These are phyloP conservation scores for Sorghum bicolor DNA, from an alignment of 176 grass and related monocot species.

Conservation along the genomic window DNA sequence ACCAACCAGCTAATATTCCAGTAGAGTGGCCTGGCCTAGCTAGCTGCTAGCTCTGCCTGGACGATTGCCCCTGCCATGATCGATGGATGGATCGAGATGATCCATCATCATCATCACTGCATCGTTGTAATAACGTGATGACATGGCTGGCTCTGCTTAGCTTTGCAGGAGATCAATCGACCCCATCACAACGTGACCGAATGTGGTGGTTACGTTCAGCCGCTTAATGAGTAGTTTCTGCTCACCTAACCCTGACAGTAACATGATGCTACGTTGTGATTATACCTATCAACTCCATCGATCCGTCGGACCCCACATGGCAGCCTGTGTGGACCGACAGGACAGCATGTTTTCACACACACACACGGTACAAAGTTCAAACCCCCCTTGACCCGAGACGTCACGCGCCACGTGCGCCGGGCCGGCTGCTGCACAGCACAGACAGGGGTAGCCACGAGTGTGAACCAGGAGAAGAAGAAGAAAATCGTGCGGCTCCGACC, in stretches of 20 bases:
- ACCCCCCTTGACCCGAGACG: not conserved
- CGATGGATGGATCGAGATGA: not conserved
- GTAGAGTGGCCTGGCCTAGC: not conserved
- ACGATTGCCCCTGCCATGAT: not conserved
- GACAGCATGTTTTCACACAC: not conserved
- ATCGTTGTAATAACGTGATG: not conserved
- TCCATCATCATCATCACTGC: slow-evolving; percentile 4
- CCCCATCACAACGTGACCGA: slow-evolving; percentile 6
- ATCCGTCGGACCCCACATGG: not conserved
- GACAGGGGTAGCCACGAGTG: no score
- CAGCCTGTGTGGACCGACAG: slow-evolving; percentile 20
- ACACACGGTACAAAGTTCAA: not conserved
- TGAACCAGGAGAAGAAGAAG: not conserved
- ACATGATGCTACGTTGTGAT: slow-evolving; percentile 2
- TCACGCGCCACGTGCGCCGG: slow-evolving; percentile 30
- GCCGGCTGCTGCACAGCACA: not conserved
- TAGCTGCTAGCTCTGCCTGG: not conserved
- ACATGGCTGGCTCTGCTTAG: not conserved
- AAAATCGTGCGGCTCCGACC: not conserved
- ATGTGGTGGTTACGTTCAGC: slow-evolving; percentile 48
- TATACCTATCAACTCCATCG: not conserved
- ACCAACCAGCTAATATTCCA: slow-evolving; percentile 31
- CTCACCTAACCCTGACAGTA: not conserved
- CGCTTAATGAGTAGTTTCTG: not conserved
- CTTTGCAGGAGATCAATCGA: not conserved